Conservation (phyloP, 768 basidiomycete species). For the Serendipita sp. region DNA sequence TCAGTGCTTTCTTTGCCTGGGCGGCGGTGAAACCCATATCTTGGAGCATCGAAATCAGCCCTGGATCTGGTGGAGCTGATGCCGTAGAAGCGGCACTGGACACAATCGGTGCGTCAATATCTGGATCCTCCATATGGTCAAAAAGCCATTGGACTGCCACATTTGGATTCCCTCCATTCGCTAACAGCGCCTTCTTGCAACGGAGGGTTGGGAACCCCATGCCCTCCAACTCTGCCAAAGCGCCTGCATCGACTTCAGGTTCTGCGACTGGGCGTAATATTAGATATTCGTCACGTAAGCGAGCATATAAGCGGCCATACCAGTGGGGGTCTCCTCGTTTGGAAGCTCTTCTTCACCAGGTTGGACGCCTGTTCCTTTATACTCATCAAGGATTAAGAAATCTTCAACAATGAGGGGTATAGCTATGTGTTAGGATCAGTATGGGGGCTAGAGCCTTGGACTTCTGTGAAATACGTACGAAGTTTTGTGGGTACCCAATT, state of each 20-base stretch:
- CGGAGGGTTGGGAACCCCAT: conserved; percentile 86
- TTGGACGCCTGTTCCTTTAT: conserved; percentile 56
- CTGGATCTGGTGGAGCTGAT: conserved; percentile 21
- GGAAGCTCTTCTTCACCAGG: conserved; percentile 53
- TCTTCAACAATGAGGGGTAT: conserved; percentile 63
- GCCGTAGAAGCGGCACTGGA: conserved; percentile 14
- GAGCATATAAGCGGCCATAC: neutral
- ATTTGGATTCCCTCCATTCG: conserved; percentile 57
- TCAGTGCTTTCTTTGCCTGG: conserved; percentile 75
- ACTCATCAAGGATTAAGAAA: conserved; percentile 42
- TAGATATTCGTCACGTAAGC: conserved; percentile 4
- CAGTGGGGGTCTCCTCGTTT: conserved; percentile 26
- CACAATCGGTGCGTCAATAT: conserved; percentile 70
- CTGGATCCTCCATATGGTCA: conserved; percentile 85
- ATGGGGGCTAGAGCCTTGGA: too few relatives aligned
- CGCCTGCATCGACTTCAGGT: conserved; percentile 57
- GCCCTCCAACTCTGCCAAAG: conserved; percentile 57
- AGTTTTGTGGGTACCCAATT: conserved; percentile 96
- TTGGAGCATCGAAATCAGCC: conserved; percentile 53
- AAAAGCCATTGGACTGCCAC: conserved; percentile 95
- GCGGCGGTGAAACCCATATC: conserved; percentile 87
- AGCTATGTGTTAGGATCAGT: conserved; percentile 29
- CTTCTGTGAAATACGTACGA: conserved; percentile 31
- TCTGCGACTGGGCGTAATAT: conserved; percentile 18
- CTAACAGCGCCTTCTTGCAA: conserved; percentile 80